A percentile compares a stretch with the other conserved stretches of the same genome.
These are phyloP conservation scores for Emmonsiellopsis sp. DNA, from an alignment of 2,329 filamentous ascomycete genomes.

Conservation along the genomic window DNA sequence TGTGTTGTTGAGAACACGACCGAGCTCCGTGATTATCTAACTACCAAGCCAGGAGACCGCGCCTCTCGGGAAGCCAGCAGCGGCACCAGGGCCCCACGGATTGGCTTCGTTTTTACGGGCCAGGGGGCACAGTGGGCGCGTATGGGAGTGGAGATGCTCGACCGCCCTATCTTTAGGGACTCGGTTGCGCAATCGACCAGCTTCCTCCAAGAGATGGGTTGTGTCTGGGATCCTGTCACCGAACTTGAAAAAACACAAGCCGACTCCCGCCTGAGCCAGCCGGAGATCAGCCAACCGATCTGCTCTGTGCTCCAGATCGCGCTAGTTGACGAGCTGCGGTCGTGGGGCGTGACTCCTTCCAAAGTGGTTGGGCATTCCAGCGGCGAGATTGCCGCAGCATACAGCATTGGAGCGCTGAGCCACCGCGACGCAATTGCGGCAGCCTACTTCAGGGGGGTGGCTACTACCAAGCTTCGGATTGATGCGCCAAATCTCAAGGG, in stretches of 20 bases:
- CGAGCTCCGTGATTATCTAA: background rate
- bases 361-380: constrained; percentile 15
- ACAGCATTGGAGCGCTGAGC: constrained; percentile 9
- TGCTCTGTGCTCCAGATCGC: constrained; percentile 16
- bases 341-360: constrained; percentile 10
- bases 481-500: background rate
- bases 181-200: background rate
- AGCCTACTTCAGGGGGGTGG: constrained; percentile 11
- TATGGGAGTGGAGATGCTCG: background rate
- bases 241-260: background rate
- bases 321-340: constrained; percentile 12
- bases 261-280: background rate
- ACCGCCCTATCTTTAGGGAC: background rate
- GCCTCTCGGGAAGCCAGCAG: background rate
- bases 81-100: background rate
- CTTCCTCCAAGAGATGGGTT: background rate
- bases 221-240: background rate
- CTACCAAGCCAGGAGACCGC: background rate
- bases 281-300: constrained; percentile 11
- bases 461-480: background rate
- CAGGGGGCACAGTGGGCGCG: background rate
- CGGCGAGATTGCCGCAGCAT: constrained; percentile 21
- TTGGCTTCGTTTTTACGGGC: background rate
- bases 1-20: background rate
- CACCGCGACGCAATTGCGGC: constrained; percentile 5